Percentiles rank a stretch among this genome's conserved stretches.
These are phyloP conservation scores for Phytophthora nicotianae DNA, from an alignment of 352 stramenopile species.

Conservation along the genomic window DNA sequence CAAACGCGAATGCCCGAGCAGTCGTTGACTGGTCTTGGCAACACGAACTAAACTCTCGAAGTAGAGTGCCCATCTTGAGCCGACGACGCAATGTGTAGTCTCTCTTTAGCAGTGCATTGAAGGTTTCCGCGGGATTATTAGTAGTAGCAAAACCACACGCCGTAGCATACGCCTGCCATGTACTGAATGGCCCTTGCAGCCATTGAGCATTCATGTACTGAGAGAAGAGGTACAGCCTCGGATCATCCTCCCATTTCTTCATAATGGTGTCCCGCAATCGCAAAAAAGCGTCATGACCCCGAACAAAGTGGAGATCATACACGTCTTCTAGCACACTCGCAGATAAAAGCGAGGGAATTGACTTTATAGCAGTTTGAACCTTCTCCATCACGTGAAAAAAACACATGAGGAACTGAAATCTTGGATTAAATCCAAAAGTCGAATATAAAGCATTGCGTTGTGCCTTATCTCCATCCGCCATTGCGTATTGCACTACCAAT, in stretches of 20 bases:
- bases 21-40: neutral
- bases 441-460: constrained; percentile 1
- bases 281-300: neutral
- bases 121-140: neutral
- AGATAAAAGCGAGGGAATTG: neutral
- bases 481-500: neutral
- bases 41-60: neutral
- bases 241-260: neutral
- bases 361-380: neutral
- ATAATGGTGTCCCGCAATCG: neutral
- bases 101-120: neutral
- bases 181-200: neutral
- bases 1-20: neutral
- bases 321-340: neutral
- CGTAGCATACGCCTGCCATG: neutral
- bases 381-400: constrained; percentile 20
- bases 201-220: neutral
- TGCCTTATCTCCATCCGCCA: constrained; percentile 3
- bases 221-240: neutral
- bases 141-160: neutral
- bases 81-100: neutral
- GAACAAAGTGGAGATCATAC: constrained; percentile 17
- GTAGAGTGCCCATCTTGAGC: too few relatives aligned
- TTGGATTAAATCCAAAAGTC: neutral
- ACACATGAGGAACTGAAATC: constrained; percentile 20